phyloP scores from a whole-genome alignment of 2,329 filamentous ascomycete genomes.

The Fusarium sp. region DNA sequence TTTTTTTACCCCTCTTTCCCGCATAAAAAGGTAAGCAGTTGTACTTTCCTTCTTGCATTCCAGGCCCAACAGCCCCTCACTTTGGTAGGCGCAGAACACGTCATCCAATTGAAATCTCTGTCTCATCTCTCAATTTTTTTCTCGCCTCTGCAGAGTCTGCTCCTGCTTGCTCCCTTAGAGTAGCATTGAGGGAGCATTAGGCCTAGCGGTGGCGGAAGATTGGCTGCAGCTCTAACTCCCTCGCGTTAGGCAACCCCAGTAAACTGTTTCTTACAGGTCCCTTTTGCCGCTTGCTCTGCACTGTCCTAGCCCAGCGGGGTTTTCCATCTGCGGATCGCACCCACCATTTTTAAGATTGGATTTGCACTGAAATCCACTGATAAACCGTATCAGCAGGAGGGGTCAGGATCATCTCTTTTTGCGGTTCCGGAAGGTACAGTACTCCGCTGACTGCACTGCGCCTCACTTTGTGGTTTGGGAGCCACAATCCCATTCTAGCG shows the following conservation, averaged over 20 bases:
- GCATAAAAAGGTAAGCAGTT: background rate
- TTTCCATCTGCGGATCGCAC: background rate
- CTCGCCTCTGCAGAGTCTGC: background rate
- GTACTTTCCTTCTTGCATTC: background rate
- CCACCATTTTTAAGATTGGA: constrained; percentile 8
- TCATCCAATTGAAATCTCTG: constrained; percentile 8
- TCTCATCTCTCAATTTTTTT: background rate
- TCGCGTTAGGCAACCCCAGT: background rate
- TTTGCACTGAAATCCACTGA: background rate
- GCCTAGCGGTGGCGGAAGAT: constrained; percentile 7
- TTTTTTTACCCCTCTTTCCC: constrained; percentile 1
- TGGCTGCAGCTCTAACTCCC: background rate
- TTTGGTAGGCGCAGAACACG: background rate
- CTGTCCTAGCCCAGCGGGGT: background rate
- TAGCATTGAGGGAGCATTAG: background rate
- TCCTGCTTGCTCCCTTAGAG: constrained; percentile 4
- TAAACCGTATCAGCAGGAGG: background rate
- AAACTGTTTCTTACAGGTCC: constrained; percentile 1
- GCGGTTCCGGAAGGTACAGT: background rate
- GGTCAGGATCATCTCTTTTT: background rate
- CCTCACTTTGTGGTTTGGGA: background rate
- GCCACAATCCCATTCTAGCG: background rate
- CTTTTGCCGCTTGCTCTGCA: constrained; percentile 1
- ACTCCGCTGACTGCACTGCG: background rate
- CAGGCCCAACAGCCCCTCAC: background rate